These are phyloP conservation scores for Amanita rubescens DNA, from an alignment of 768 basidiomycete genomes.

Conservation along the genomic window DNA sequence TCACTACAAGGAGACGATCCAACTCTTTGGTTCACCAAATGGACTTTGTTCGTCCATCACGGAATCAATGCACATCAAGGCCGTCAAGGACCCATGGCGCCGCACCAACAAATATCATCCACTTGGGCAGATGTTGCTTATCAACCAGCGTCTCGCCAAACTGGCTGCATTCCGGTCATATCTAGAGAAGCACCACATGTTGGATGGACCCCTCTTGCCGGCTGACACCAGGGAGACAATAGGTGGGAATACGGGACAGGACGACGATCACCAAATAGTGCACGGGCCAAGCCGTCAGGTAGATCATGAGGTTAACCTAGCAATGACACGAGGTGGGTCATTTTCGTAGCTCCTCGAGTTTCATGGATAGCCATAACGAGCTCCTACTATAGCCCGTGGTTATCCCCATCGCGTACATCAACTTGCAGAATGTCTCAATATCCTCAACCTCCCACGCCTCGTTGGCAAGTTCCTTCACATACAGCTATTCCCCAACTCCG, in stretches of 20 bases:
- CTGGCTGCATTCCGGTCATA: constrained; percentile 19
- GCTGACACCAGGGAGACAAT: neutral
- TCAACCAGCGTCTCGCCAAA: constrained; percentile 12
- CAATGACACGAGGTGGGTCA: constrained; percentile 6
- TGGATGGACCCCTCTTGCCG: neutral
- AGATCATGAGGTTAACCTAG: constrained; percentile 7
- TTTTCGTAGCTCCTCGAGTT: neutral
- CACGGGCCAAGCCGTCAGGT: constrained; percentile 3
- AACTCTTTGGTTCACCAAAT: constrained; percentile 19
- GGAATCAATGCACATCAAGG: constrained; percentile 25
- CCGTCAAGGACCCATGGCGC: constrained; percentile 28
- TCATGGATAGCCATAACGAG: neutral
- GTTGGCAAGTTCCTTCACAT: constrained; percentile 11
- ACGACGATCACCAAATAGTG: constrained; percentile 1
- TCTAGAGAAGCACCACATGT: neutral
- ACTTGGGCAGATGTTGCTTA: constrained; percentile 28
- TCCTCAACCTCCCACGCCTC: neutral
- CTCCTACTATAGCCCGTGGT: constrained; percentile 5
- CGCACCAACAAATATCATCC: constrained; percentile 24
- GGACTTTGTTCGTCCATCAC: constrained; percentile 27
- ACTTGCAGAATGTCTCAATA: constrained; percentile 8
- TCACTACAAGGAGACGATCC: constrained; percentile 15
- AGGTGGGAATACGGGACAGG: neutral
- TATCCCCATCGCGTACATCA: neutral
- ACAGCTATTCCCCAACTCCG: constrained; percentile 11